These are phyloP conservation scores for Hippophae gyantsensis DNA, from an alignment of 306 rosid genomes.

Conservation along the genomic window DNA sequence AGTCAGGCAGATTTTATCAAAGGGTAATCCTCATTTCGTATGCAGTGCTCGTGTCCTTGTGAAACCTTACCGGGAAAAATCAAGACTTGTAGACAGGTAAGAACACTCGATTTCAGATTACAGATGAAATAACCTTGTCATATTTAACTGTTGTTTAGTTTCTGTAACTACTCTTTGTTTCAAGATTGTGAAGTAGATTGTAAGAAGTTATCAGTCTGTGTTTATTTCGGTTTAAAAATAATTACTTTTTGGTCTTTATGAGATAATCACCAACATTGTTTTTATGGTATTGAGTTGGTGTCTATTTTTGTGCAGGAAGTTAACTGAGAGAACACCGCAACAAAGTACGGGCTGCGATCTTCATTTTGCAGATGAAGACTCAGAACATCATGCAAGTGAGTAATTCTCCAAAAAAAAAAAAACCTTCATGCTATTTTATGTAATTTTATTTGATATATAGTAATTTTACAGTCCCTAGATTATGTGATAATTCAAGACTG, in stretches of 20 bases:
- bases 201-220: neutral
- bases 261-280: too few relatives aligned
- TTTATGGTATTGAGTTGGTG: too few relatives aligned
- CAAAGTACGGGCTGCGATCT: conserved; percentile 14
- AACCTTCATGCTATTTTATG: neutral
- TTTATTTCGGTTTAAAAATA: too few relatives aligned
- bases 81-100: conserved; percentile 33
- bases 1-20: conserved; percentile 30
- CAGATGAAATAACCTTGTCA: neutral
- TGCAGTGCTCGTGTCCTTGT: conserved; percentile 41
- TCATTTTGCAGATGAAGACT: conserved; percentile 29
- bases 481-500: conserved; percentile 23
- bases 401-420: neutral
- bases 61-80: conserved; percentile 40
- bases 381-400: conserved; percentile 31
- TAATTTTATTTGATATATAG: neutral
- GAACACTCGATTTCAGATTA: neutral
- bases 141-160: neutral
- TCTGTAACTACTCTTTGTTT: neutral
- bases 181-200: neutral
- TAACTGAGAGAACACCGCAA: conserved; percentile 20
- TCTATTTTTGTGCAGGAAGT: conserved; percentile 22
- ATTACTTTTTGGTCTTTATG: too few relatives aligned
- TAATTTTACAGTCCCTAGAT: conserved; percentile 17
- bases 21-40: conserved; percentile 37